Evolutionary conservation across 805 yeast species (phyloP), one percentile per base, ranked within the genome.

Genomic region (Vanderwaltozyma yarrowii): DNA sequence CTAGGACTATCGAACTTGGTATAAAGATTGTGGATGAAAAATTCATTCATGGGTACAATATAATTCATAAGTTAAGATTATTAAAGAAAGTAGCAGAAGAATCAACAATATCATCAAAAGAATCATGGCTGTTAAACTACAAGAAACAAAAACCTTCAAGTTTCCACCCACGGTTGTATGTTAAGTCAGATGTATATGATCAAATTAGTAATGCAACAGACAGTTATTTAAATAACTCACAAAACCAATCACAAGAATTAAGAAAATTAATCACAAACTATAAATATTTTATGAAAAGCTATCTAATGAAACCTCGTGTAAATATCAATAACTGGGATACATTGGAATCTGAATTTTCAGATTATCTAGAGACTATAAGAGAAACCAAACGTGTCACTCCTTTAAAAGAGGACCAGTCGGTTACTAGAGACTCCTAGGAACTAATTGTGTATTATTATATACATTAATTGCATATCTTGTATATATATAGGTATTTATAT

Each of bases 1-100:
- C 43, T 5, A 29, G 44, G 4, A 62, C 66, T 0, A 47, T 65
- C 14, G 51, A 53, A 15, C 31, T 42, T 17, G 67, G 60, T 3
- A 23, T 65, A 37, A 41, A 43, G 7, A 37, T 58, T 11, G 50
- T 56, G 16, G 60, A 66, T 36, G 45, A 45, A 7, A 56, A 46
- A 24, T 43, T 65, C n/a, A 58, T 65, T 35, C 65, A 64, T 40
- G 70, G 70, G 6, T 57, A 44, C 32, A 58, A 53, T 27, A 44
- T 50, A 46, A 59, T 42, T 21, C 60, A 52, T 38, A 57, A 54
- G 34, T 41, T 37, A 20, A 50, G 61, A 40, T 41, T 44, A 18
- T 39, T 51, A 15, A 45, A 38, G 23, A 49, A 42, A 33, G 16
- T 36, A 9, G 37, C 47, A 4, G 30, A 37, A 14, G 45, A 45